Evolutionary conservation across 257 asterid species (phyloP).

Genomic region (Mitragyna speciosa): DNA sequence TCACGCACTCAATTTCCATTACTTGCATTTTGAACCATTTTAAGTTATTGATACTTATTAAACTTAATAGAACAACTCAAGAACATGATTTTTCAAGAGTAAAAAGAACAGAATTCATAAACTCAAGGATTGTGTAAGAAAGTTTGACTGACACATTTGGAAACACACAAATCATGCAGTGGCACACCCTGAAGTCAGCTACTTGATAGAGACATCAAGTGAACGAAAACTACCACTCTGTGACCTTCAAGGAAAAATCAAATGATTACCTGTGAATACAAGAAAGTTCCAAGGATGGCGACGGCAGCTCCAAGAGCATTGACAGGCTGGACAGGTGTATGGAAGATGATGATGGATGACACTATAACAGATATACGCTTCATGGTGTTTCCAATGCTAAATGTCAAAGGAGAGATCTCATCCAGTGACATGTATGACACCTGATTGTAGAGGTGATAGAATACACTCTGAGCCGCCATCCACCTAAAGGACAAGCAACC

Average conservation of each 20-base stretch:
- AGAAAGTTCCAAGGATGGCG: constrained; percentile 87
- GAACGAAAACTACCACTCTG: background rate
- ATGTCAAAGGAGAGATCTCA: constrained; percentile 94
- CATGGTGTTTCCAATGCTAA: constrained; percentile 95
- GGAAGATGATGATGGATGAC: constrained; percentile 90
- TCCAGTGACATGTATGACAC: constrained; percentile 96
- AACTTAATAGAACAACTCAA: background rate
- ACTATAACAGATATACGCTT: constrained; percentile 91
- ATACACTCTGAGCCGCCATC: constrained; percentile 92
- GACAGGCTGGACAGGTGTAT: constrained; percentile 82
- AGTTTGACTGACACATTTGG: background rate
- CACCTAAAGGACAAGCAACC: constrained; percentile 60
- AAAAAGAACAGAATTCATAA: background rate
- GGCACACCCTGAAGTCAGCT: background rate
- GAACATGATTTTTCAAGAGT: background rate
- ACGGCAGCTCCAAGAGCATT: constrained; percentile 98
- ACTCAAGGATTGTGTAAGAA: background rate
- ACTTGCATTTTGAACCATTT: background rate
- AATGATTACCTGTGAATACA: constrained; percentile 82
- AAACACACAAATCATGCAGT: background rate
- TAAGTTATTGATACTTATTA: no score
- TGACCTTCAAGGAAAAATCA: constrained; percentile 15
- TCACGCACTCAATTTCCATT: background rate
- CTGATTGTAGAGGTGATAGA: constrained; percentile 93
- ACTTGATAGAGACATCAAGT: constrained; percentile 2